Base-by-base conservation (phyloP, 352 stramenopile species). In the Salisapilia sapeloensis region DNA sequence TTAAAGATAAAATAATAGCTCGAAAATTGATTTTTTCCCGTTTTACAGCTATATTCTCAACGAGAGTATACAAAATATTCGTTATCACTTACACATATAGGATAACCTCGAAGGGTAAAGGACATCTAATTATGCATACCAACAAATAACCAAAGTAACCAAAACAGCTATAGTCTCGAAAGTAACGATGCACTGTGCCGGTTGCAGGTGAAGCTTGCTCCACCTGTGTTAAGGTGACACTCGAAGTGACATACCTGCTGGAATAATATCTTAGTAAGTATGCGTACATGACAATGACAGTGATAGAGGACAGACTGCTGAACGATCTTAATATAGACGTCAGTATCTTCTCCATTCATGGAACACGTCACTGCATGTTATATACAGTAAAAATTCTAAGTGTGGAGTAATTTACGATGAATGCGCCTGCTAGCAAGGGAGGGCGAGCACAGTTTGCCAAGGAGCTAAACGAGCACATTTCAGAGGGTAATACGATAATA, bases 351-450 rank as follows among this genome's bases (percentile, higher is more conserved):
- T 34, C 41, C 2, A 19, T 49, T 1, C 44, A 59, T 15, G 15
- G 40, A 3, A 32, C 34, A 0, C 23, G 50, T 1, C 36, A 51
- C 15, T 25, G 38, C 9, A 52, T 59, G 45, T 11, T 55, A 1
- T 52, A 52, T 36, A 34, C 9, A 5, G 11, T 26, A 2, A 55
- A 59, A 16, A 6, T 26, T 2, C 2, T 59, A 1, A 35, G 19
- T 1, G 44, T 59, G 11, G 49, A 59, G 24, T 51, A 48, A 13
- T 15, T 14, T 0, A 46, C 44, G 1, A 52, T 48, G 34, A 59
- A 48, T 31, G 46, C 13, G 5, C 9, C n/a, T 1, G 4, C 12
- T 11, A 55, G 43, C 45, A 55, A 52, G 35, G 16, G 23, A 2
- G 44, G 44, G 20, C 18, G 35, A 6, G 41, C 40, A 28, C 14